Conservation (phyloP, 2,329 filamentous ascomycete species). For the Ascochyta lentis region DNA sequence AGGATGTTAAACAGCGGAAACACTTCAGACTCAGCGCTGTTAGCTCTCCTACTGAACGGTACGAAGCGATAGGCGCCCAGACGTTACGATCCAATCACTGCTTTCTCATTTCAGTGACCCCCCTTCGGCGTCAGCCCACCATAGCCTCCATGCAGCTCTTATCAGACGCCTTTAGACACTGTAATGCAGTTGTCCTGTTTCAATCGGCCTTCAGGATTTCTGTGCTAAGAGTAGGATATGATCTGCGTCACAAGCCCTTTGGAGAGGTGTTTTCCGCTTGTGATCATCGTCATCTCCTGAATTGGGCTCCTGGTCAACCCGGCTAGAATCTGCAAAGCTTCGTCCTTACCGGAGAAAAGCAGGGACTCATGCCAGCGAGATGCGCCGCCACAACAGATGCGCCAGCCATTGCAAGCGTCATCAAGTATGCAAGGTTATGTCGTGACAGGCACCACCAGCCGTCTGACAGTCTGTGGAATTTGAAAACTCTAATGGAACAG, state of each 20-base stretch:
- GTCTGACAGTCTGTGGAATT: not conserved
- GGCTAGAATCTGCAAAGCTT: constrained; percentile 7
- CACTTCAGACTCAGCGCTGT: constrained; percentile 3
- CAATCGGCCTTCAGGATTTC: not conserved
- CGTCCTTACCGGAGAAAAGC: not conserved
- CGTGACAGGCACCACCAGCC: not conserved
- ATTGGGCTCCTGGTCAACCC: not conserved
- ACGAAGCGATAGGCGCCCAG: constrained; percentile 15
- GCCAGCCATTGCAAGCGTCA: constrained; percentile 16
- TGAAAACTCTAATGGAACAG: not conserved
- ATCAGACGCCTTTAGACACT: constrained; percentile 1
- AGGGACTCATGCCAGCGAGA: constrained; percentile 3
- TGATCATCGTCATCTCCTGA: not conserved
- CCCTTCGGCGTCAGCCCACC: constrained; percentile 14
- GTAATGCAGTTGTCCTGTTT: not conserved
- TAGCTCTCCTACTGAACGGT: constrained; percentile 5
- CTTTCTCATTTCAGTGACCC: constrained; percentile 3
- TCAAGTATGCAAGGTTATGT: constrained; percentile 14
- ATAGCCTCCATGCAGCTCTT: constrained; percentile 6
- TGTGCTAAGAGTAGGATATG: not conserved
- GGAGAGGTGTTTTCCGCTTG: not conserved
- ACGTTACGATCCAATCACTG: constrained; percentile 8
- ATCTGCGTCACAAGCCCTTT: not conserved
- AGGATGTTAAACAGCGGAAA: constrained; percentile 10
- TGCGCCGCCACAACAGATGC: constrained; percentile 3